phyloP scores from a whole-genome alignment of 192 early-diverging fungal species.

The Podila minutissima region DNA sequence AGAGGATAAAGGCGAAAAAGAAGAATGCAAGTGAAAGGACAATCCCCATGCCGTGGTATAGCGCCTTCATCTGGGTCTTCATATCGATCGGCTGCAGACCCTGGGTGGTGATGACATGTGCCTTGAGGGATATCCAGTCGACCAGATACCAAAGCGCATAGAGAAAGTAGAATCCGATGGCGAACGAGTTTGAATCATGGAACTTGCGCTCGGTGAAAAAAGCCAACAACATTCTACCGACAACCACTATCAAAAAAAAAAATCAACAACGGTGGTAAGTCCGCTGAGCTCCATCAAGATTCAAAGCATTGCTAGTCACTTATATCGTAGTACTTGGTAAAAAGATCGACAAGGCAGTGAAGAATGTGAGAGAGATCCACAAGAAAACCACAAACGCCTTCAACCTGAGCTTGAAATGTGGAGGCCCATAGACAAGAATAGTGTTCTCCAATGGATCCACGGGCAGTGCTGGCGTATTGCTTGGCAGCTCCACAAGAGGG shows the following conservation, averaged over 20 bases:
- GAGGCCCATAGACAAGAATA: constrained; percentile 86
- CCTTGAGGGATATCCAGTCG: constrained; percentile 39
- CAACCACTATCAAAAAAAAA: constrained; percentile 54
- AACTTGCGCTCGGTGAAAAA: constrained; percentile 58
- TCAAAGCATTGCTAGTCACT: constrained; percentile 6
- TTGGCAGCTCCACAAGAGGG: constrained; percentile 39
- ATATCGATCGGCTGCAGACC: constrained; percentile 32
- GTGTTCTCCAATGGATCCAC: constrained; percentile 62
- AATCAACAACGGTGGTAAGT: neutral
- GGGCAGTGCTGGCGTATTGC: constrained; percentile 1
- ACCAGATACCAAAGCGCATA: constrained; percentile 21
- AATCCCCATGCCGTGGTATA: constrained; percentile 19
- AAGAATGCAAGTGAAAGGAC: constrained; percentile 62
- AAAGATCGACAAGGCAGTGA: constrained; percentile 58
- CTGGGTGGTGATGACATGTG: constrained; percentile 14
- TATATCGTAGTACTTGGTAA: constrained; percentile 50
- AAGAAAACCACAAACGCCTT: constrained; percentile 57
- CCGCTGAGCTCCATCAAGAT: neutral
- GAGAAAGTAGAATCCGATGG: constrained; percentile 73
- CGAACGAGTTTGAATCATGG: constrained; percentile 82
- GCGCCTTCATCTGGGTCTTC: constrained; percentile 16
- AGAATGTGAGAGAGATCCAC: constrained; percentile 60
- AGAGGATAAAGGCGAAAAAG: constrained; percentile 62
- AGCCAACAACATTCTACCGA: constrained; percentile 66
- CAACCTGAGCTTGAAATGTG: constrained; percentile 68